phyloP scores from a whole-genome alignment of 2,329 filamentous ascomycete genomes.

The Alternaria sp. region DNA sequence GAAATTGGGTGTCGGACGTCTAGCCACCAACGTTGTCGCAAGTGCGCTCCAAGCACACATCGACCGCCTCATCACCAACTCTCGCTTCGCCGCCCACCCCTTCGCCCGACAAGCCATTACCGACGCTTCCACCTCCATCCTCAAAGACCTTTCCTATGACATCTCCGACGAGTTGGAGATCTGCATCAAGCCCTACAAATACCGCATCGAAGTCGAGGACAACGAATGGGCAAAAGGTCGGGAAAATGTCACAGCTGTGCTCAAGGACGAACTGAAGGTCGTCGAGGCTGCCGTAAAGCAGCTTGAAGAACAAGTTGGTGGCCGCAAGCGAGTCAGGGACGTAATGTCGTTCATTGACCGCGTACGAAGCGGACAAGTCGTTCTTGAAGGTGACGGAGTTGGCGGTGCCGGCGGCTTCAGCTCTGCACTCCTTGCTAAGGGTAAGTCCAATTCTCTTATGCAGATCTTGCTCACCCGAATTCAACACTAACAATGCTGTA shows the following conservation, averaged over 20 bases:
- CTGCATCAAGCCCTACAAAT: constrained; percentile 99
- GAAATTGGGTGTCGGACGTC: constrained; percentile 88
- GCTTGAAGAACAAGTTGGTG: constrained; percentile 79
- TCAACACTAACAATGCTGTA: constrained; percentile 46
- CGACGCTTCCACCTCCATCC: constrained; percentile 85
- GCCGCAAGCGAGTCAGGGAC: constrained; percentile 83
- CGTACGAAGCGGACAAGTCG: constrained; percentile 81
- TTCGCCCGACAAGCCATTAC: constrained; percentile 92
- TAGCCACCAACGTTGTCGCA: constrained; percentile 91
- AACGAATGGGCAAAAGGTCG: constrained; percentile 85
- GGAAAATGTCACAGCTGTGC: constrained; percentile 77
- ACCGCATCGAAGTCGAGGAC: constrained; percentile 93
- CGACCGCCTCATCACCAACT: constrained; percentile 76
- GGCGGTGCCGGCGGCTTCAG: constrained; percentile 95
- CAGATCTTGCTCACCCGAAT: not conserved
- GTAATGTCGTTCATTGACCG: constrained; percentile 92
- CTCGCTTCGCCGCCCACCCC: constrained; percentile 87
- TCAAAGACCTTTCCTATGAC: constrained; percentile 94
- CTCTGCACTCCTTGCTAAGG: constrained; percentile 79
- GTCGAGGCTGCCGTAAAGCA: constrained; percentile 79
- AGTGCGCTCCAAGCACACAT: constrained; percentile 85
- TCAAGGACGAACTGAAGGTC: constrained; percentile 87
- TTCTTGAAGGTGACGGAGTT: constrained; percentile 80
- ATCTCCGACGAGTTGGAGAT: constrained; percentile 98
- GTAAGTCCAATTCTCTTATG: constrained; percentile 57